Evolutionary conservation across 371 early-diverging fungal species (phyloP).

Genomic region (Sporodiniella umbellata): DNA sequence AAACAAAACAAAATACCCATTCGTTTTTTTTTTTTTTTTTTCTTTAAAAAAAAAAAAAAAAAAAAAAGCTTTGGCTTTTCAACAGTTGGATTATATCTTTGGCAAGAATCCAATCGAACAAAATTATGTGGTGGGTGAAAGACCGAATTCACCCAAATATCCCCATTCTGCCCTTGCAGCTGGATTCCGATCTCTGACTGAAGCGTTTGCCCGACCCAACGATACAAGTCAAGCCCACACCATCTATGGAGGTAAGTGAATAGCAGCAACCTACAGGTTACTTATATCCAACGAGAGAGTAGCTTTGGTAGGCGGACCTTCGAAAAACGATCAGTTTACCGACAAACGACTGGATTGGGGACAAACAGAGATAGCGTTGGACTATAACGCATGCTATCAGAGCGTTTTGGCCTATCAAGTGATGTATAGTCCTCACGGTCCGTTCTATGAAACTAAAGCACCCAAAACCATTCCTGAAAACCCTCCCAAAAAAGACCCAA

Average conservation of each 20-base stretch:
- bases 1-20: not conserved
- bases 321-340: slow-evolving; percentile 34
- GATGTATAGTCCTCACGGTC: slow-evolving; percentile 16
- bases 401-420: slow-evolving; percentile 46
- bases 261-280: not conserved
- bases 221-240: slow-evolving; percentile 3
- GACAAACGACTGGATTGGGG: slow-evolving; percentile 41
- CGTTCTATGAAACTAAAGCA: slow-evolving; percentile 2
- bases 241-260: slow-evolving; percentile 18
- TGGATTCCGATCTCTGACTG: slow-evolving; percentile 13
- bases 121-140: slow-evolving; percentile 48
- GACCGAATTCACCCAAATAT: slow-evolving; percentile 44
- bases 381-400: slow-evolving; percentile 52
- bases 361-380: slow-evolving; percentile 50
- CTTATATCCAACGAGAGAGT: slow-evolving; percentile 15
- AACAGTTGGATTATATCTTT: slow-evolving; percentile 42
- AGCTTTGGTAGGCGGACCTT: slow-evolving; percentile 52
- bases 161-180: slow-evolving; percentile 50
- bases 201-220: slow-evolving; percentile 1
- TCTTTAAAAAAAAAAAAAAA: not conserved
- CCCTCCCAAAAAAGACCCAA: not conserved
- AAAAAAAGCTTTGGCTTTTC: slow-evolving; percentile 14
- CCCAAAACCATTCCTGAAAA: too few species aligned
- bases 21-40: too few species aligned
- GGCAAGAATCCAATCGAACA: slow-evolving; percentile 49